Percentiles rank a stretch among this genome's conserved stretches.
Conservation (phyloP, 2,329 filamentous ascomycete genomes). For the Neophaeococcomyces mojaviensis region DNA sequence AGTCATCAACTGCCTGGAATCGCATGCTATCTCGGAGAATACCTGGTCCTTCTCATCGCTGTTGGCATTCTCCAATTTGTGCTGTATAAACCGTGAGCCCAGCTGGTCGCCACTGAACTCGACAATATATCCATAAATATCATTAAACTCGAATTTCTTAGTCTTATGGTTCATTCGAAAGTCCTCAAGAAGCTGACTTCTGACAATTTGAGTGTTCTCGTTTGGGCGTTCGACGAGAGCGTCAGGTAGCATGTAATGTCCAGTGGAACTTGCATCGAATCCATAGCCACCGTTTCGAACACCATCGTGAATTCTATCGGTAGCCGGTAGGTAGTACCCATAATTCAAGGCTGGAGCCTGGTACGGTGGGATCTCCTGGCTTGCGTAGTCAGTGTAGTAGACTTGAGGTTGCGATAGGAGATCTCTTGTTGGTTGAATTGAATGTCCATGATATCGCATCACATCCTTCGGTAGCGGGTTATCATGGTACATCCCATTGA, state of each 20-base stretch:
- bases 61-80: constrained; percentile 83
- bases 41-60: constrained; percentile 92
- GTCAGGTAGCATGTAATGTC: constrained; percentile 45
- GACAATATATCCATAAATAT: constrained; percentile 79
- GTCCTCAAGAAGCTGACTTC: constrained; percentile 69
- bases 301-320: too few species aligned
- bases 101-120: constrained; percentile 96
- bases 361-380: too few species aligned
- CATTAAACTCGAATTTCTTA: constrained; percentile 75
- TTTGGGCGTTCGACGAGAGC: constrained; percentile 34
- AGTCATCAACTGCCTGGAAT: constrained; percentile 82
- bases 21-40: constrained; percentile 77
- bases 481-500: too few species aligned
- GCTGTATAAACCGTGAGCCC: constrained; percentile 90
- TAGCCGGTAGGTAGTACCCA: too few species aligned
- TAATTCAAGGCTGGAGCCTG: too few species aligned
- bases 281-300: constrained; percentile 1
- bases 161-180: constrained; percentile 69
- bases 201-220: constrained; percentile 45
- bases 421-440: too few species aligned
- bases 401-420: too few species aligned
- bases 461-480: too few species aligned
- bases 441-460: too few species aligned
- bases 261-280: constrained; percentile 26
- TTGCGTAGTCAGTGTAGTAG: too few species aligned